Conservation (phyloP, 176 grass and related monocot species). For the Dendrocalamus sinicus region DNA sequence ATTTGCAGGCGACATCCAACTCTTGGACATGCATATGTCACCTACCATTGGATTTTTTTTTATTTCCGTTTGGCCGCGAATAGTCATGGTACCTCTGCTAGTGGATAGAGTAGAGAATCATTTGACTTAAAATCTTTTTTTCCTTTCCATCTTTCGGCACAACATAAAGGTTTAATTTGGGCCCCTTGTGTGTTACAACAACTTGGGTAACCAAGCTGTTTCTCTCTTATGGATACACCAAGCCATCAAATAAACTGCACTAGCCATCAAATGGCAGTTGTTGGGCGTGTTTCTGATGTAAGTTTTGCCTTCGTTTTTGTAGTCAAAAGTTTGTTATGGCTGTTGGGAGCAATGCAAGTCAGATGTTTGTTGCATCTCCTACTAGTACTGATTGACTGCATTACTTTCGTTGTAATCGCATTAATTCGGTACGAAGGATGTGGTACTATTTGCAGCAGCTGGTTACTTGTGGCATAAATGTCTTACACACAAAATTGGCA, state of each 20-base stretch:
- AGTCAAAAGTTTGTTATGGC: not conserved
- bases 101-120: not conserved
- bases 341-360: not conserved
- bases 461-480: not conserved
- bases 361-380: not conserved
- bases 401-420: not conserved
- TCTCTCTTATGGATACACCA: not conserved
- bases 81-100: not conserved
- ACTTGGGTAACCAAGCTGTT: not conserved
- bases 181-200: not conserved
- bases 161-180: not conserved
- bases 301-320: not conserved
- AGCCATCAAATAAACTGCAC: not conserved
- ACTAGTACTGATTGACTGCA: not conserved
- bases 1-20: not conserved
- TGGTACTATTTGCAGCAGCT: not conserved
- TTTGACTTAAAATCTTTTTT: conserved; percentile 5
- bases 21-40: not conserved
- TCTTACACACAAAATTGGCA: not conserved
- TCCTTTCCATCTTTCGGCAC: not conserved
- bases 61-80: not conserved
- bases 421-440: not conserved
- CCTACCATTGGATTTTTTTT: not conserved
- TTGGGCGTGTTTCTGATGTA: not conserved
- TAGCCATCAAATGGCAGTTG: not conserved